Conservation (phyloP, 352 stramenopile species). For the Pythium aquatile region DNA sequence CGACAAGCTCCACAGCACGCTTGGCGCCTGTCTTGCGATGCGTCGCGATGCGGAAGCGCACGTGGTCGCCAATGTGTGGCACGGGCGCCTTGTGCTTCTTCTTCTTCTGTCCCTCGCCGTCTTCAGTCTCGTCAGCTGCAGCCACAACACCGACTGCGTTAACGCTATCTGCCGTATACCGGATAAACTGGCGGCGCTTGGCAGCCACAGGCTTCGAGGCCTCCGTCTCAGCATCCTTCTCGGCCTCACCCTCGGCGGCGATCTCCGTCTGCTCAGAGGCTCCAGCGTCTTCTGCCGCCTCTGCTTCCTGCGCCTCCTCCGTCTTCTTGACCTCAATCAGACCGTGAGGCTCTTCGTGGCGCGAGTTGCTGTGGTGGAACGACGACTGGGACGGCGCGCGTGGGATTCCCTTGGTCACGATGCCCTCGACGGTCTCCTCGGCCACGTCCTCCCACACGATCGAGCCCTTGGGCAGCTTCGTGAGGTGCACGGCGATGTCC, state of each 20-base stretch:
- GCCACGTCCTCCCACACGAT: constrained; percentile 71
- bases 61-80: constrained; percentile 67
- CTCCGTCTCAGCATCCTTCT: background rate
- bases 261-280: background rate
- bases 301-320: background rate
- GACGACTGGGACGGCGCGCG: constrained; percentile 18
- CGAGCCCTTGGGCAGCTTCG: constrained; percentile 61
- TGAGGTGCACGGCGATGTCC: constrained; percentile 68
- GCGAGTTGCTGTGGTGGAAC: constrained; percentile 38
- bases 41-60: constrained; percentile 69
- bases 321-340: constrained; percentile 38
- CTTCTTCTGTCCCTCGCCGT: constrained; percentile 21
- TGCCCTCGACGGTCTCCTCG: constrained; percentile 52
- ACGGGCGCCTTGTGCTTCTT: constrained; percentile 22
- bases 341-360: constrained; percentile 40
- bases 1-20: constrained; percentile 60
- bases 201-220: constrained; percentile 28
- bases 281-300: constrained; percentile 15
- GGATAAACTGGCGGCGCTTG: constrained; percentile 35
- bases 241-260: constrained; percentile 13
- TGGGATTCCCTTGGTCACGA: constrained; percentile 68
- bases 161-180: constrained; percentile 60
- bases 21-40: constrained; percentile 65
- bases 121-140: constrained; percentile 7
- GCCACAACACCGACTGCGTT: constrained; percentile 1